phyloP scores from a whole-genome alignment of 2,329 filamentous ascomycete species.

The Stachybotrys echinatus region DNA sequence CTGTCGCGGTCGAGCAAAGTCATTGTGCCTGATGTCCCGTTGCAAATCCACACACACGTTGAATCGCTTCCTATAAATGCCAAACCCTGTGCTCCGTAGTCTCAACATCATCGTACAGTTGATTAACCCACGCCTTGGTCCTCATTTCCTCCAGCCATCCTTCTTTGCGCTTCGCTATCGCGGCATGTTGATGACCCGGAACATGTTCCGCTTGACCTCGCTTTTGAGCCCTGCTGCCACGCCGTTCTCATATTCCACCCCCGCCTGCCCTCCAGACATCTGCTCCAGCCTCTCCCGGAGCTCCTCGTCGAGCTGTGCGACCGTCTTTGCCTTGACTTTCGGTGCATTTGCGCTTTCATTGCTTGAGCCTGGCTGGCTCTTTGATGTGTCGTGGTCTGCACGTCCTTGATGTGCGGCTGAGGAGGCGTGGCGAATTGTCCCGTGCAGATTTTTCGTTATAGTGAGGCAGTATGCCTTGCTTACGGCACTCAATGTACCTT shows the following conservation, averaged over 20 bases:
- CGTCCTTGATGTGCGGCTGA: too few species aligned
- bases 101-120: too few species aligned
- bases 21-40: too few species aligned
- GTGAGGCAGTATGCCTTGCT: too few species aligned
- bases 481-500: too few species aligned
- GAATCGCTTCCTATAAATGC: too few species aligned
- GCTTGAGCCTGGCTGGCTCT: neutral
- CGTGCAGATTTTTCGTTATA: too few species aligned
- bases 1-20: too few species aligned
- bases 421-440: too few species aligned
- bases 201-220: slow-evolving; percentile 72
- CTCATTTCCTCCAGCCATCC: neutral
- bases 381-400: neutral
- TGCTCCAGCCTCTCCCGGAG: slow-evolving; percentile 60
- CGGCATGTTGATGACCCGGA: slow-evolving; percentile 51
- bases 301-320: slow-evolving; percentile 62
- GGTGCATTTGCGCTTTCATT: slow-evolving; percentile 6
- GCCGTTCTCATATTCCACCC: slow-evolving; percentile 71
- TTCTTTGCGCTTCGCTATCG: neutral
- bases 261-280: slow-evolving; percentile 62
- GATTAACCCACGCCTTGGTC: too few species aligned
- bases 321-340: slow-evolving; percentile 40
- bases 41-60: too few species aligned
- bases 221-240: slow-evolving; percentile 68
- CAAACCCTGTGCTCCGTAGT: too few species aligned